Conservation (phyloP, 2,329 filamentous ascomycete species). For the Biscogniauxia mediterranea region DNA sequence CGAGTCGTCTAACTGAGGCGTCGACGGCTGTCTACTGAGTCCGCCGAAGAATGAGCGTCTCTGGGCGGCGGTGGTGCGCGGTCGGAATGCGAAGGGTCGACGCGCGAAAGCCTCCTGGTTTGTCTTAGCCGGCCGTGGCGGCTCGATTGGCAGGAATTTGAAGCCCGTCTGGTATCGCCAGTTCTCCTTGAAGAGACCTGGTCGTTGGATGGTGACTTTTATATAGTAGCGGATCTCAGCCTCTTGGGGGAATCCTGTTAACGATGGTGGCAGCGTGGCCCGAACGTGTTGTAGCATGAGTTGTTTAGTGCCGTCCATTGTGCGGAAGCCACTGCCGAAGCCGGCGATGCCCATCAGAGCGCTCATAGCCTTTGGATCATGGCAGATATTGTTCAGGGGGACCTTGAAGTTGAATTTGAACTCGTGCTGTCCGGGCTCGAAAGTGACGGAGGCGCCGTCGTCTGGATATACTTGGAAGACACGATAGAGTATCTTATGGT, state of each 20-base stretch:
- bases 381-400: slow-evolving; percentile 72
- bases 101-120: slow-evolving; percentile 83
- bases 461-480: slow-evolving; percentile 71
- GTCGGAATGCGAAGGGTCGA: slow-evolving; percentile 60
- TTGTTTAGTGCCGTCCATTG: slow-evolving; percentile 64
- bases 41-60: slow-evolving; percentile 59
- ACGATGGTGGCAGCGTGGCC: slow-evolving; percentile 81
- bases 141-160: slow-evolving; percentile 91
- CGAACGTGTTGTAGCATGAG: slow-evolving; percentile 70
- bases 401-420: slow-evolving; percentile 80
- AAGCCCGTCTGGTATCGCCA: slow-evolving; percentile 68
- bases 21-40: slow-evolving; percentile 14
- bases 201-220: slow-evolving; percentile 91
- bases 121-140: slow-evolving; percentile 65
- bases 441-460: slow-evolving; percentile 41
- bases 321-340: slow-evolving; percentile 49
- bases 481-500: slow-evolving; percentile 74
- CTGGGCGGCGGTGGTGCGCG: slow-evolving; percentile 36
- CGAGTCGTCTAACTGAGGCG: slow-evolving; percentile 23
- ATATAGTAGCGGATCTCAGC: slow-evolving; percentile 93
- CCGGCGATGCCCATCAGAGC: slow-evolving; percentile 55
- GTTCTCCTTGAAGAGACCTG: slow-evolving; percentile 87
- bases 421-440: slow-evolving; percentile 66
- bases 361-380: slow-evolving; percentile 51
- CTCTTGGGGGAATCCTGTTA: slow-evolving; percentile 81